Evolutionary conservation across 345 rosid genomes (phyloP).

Genomic region (Hibiscus tridactylites): DNA sequence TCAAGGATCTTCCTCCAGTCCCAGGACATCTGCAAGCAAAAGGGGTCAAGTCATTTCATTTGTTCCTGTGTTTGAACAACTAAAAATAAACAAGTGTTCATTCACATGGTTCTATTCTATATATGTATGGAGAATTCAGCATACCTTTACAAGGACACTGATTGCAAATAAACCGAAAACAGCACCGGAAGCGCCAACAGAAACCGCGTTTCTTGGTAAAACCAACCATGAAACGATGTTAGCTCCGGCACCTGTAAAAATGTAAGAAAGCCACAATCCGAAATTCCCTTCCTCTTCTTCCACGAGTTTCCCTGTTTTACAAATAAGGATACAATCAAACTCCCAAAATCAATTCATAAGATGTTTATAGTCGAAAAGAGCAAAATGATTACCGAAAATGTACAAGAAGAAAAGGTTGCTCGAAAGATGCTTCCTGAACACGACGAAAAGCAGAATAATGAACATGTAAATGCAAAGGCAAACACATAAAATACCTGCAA

Average conservation of each 20-base stretch:
- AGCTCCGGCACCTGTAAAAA: slow-evolving; percentile 82
- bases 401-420: slow-evolving; percentile 95
- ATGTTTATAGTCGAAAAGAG: neutral
- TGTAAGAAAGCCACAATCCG: slow-evolving; percentile 70
- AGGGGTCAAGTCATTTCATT: neutral
- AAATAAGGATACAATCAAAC: slow-evolving; percentile 5
- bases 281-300: slow-evolving; percentile 96
- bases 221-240: slow-evolving; percentile 89
- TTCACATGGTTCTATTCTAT: neutral
- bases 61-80: too few relatives aligned
- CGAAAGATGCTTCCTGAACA: slow-evolving; percentile 84
- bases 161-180: slow-evolving; percentile 90
- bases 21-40: slow-evolving; percentile 67
- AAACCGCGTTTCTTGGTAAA: slow-evolving; percentile 81
- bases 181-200: slow-evolving; percentile 93
- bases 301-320: slow-evolving; percentile 69
- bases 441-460: slow-evolving; percentile 10
- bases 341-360: slow-evolving; percentile 10
- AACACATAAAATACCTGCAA: too few relatives aligned
- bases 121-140: neutral
- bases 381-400: slow-evolving; percentile 72
- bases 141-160: slow-evolving; percentile 83
- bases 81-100: too few relatives aligned
- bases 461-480: neutral
- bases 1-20: slow-evolving; percentile 96